phyloP scores from a whole-genome alignment of 495 filamentous ascomycete genomes.

The Letharia columbiana region DNA sequence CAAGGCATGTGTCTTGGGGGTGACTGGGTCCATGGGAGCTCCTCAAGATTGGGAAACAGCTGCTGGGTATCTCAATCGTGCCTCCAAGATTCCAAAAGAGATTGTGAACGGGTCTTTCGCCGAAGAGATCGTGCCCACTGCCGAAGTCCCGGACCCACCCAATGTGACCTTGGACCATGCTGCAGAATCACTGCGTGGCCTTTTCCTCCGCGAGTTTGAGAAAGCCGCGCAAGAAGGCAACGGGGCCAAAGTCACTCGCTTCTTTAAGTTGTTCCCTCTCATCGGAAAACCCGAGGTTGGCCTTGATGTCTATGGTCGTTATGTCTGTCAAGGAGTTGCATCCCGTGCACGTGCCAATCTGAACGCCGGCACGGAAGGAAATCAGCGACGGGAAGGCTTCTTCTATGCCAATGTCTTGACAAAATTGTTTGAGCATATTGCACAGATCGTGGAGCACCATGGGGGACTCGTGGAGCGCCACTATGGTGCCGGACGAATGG shows the following conservation, averaged over 20 bases:
- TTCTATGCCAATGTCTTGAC: conserved; percentile 91
- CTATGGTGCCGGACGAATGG: conserved; percentile 87
- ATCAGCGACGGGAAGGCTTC: conserved; percentile 60
- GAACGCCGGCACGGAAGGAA: conserved; percentile 49
- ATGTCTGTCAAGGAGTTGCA: conserved; percentile 90
- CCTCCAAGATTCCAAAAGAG: conserved; percentile 65
- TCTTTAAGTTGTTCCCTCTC: conserved; percentile 95
- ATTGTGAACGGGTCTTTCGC: conserved; percentile 84
- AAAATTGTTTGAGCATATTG: conserved; percentile 92
- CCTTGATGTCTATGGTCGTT: conserved; percentile 86
- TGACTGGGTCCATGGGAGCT: conserved; percentile 90
- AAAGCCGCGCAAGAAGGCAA: conserved; percentile 80
- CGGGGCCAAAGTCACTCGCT: conserved; percentile 79
- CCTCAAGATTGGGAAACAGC: conserved; percentile 98
- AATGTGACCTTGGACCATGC: conserved; percentile 79
- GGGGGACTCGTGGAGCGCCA: conserved; percentile 83
- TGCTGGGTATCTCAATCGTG: conserved; percentile 77
- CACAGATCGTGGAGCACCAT: conserved; percentile 88
- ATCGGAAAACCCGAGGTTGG: conserved; percentile 86
- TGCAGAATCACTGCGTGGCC: conserved; percentile 72
- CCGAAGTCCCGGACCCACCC: conserved; percentile 88
- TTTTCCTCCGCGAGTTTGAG: conserved; percentile 93
- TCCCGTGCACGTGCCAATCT: conserved; percentile 71
- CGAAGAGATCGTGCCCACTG: conserved; percentile 83
- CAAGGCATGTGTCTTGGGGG: conserved; percentile 91